Evolutionary conservation across 108 stramenopile genomes (phyloP).

Genomic region (Fragilariopsis cylindrus): DNA sequence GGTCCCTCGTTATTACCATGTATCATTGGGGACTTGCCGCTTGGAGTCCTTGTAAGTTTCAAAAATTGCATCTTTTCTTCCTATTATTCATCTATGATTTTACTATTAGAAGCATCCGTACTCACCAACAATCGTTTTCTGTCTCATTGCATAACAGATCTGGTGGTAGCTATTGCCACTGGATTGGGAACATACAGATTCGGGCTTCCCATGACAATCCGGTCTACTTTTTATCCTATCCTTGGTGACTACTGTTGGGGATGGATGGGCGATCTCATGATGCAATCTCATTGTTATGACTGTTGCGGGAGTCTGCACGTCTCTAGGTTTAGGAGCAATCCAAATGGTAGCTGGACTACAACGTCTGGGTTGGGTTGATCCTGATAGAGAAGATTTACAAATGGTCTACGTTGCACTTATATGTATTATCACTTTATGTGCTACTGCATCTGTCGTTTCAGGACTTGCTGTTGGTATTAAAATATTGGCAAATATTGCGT

Average conservation of each 20-base stretch:
- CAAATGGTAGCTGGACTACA: constrained; percentile 49
- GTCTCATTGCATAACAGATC: constrained; percentile 22
- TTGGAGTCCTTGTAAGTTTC: constrained; percentile 40
- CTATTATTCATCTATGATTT: background rate
- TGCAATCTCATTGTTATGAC: constrained; percentile 56
- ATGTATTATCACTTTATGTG: constrained; percentile 50
- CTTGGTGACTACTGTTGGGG: constrained; percentile 65
- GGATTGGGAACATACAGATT: constrained; percentile 50
- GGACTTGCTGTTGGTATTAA: constrained; percentile 60
- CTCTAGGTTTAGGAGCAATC: constrained; percentile 55
- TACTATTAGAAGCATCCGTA: background rate
- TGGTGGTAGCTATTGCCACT: constrained; percentile 46
- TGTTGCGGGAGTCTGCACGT: constrained; percentile 62
- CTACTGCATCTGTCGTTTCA: constrained; percentile 57
- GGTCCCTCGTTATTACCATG: constrained; percentile 55
- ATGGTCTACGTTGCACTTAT: constrained; percentile 34
- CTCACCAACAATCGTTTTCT: background rate
- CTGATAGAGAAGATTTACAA: constrained; percentile 21
- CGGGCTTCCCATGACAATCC: constrained; percentile 51
- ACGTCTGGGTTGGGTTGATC: constrained; percentile 37
- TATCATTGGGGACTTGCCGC: constrained; percentile 70
- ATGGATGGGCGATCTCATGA: constrained; percentile 67
- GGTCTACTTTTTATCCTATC: constrained; percentile 60
- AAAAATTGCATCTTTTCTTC: background rate
- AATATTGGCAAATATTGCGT: constrained; percentile 47